Evolutionary conservation across 108 stramenopile species (phyloP), one percentile per base, ranked within the genome.

Genomic region (Licmophora abbreviata): DNA sequence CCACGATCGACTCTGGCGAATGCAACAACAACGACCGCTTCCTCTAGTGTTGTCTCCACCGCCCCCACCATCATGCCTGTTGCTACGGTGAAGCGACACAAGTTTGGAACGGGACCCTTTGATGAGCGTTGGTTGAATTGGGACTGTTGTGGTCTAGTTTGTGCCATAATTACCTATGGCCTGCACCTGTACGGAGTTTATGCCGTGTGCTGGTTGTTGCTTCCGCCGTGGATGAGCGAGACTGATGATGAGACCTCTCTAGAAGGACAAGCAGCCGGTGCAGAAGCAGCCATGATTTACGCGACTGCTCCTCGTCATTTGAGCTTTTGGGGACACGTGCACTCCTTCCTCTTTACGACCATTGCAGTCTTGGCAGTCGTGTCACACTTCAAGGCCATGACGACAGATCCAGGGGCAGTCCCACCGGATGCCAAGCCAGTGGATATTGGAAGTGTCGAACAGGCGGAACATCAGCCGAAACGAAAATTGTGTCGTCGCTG

Each of bases 341-440:
- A 85, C 48, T 62, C 73, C 44, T 29, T 74, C 11, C 61, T 58
- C 22, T 93, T 93, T 54, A 57, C 61, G 26, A 9, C 51, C 7
- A 54, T 87, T 36, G 83, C 85, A 0, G 37, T 56, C 7, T 44
- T 93, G 40, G 92, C 92, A 0, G 55, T 78, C 15, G 30, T 49
- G 1, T 54, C 83, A 0, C 92, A 93, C 55, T 88, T 76, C 65
- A 77, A 73, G 59, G 85, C 92, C 64, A 93, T 93, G 92, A 89
- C 83, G n/a, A 87, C 92, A 18, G 78, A 93, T 66, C 92, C 92
- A 0, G 92, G 92, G 10, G 79, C 81, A 4, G 87, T 93, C 1
- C 87, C 85, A 6, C 90, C 85, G 17, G 85, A 92, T 70, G 90
- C 90, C 5, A 47, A 53, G 26, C 90, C 90, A 2, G 27, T 73